Evolutionary conservation across 164 flowering plant species (phyloP), one percentile per base, ranked within the genome.

Genomic region (Santalum album): DNA sequence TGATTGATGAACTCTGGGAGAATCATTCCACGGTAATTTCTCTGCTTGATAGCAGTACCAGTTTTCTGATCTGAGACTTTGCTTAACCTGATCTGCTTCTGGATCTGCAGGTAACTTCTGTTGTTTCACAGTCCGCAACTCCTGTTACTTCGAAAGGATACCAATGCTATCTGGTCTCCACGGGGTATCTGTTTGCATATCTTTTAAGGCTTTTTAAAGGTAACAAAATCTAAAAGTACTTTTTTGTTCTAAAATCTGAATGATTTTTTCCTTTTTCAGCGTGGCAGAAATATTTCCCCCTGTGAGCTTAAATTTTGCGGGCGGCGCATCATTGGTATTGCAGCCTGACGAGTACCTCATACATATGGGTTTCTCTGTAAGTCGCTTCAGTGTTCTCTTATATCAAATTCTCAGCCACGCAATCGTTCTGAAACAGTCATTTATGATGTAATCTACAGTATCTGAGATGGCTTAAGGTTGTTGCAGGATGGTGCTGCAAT

Each of bases 401-500:
- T 38, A 38, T 15, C 42, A 38, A 3, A 38, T 15, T 38, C 42
- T 38, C 7, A 38, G 5, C 21, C 45, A 9, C 21, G 1, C 21
- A 17, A 17, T 18, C n/a, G 21, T 42, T 42, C 6, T 17, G 6
- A 42, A 18, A 17, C 4, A 17, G 51, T 1, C 17, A 49, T n/a
- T 21, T 12, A 25, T 49, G 22, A 16, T 49, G 16, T 9, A 18
- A 18, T 49, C 27, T 22, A 23, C 7, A 24, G 27, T 23, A 49
- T 14, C 27, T 49, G 7, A 49, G n/a, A n/a, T 12, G 27, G 6
- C 22, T 6, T 25, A 49, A n/a, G n/a, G 11, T 23, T 49, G 51
- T 17, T 49, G 16, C 51, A 49, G 51, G 51, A 25, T 49, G 51
- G 51, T 12, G 27, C 26, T 22, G 26, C 32, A 25, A 23, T 49